Base-by-base conservation (phyloP, 2,329 filamentous ascomycete genomes). In the Alternaria sp. region DNA sequence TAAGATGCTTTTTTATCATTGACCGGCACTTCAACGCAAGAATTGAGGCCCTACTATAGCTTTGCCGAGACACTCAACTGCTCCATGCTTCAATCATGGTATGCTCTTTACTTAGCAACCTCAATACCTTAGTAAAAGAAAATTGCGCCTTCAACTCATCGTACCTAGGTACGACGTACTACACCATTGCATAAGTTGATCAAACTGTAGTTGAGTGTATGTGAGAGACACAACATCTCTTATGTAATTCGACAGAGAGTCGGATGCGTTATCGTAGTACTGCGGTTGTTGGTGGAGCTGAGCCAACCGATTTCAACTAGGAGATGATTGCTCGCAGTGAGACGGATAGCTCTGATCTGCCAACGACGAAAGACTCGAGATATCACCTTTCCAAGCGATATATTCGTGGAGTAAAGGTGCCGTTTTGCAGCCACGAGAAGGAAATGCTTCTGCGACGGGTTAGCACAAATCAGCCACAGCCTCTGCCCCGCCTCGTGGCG, bases 401-500 rank as follows among this genome's bases (percentile, higher is more conserved):
- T 32, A 32, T 32, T 32, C 30, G 30, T 40, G 36, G 36, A 40
- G 36, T 40, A 17, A 40, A 40, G 36, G 15, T 40, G 36, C 8
- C 15, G 36, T 40, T 40, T 17, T 17, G 36, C 36, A 40, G 36
- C 36, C n/a, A 40, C 36, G 21, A 25, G 32, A n/a, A 43, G 2
- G 23, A 25, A 32, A 13, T 23, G 30, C 19, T 23, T 36, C 54
- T 28, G 13, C 25, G 25, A 25, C 5, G 7, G 21, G 54, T 49
- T 57, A 57, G 57, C 7, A n/a, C 11, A 11, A 26, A 57, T 50
- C 26, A 62, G 60, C 60, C 60, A 62, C 56, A 55, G 19, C 5
- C 10, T 23, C 7, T 62, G 56, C 56, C 60, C 60, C 60, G 56
- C 60, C 56, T 59, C 43, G 60, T 62, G 60, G 60, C 61, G 61